A percentile compares a stretch with the other conserved stretches of the same genome.
phyloP scores from a whole-genome alignment of 2,329 filamentous ascomycete genomes.

The Diaporthe aspalathi region DNA sequence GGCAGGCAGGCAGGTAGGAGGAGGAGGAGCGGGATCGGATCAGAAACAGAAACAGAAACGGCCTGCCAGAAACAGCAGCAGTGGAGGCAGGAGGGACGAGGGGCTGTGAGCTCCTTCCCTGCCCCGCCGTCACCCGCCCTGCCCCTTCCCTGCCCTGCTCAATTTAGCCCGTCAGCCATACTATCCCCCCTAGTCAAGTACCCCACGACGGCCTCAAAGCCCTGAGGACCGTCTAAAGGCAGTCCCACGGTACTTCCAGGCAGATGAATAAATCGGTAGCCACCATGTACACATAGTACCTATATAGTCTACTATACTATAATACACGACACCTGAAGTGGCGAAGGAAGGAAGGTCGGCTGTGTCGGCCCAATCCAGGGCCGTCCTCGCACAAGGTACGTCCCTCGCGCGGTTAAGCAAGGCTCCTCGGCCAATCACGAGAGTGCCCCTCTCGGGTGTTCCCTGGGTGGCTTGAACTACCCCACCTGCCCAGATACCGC shows the following conservation, averaged over 20 bases:
- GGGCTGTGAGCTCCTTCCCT: conserved; percentile 23
- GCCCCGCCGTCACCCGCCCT: background rate
- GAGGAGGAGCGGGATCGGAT: conserved; percentile 1
- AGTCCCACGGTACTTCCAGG: conserved; percentile 2
- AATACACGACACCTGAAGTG: background rate
- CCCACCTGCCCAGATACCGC: conserved; percentile 24
- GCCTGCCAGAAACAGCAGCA: conserved; percentile 21
- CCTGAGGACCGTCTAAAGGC: background rate
- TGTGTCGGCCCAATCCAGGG: conserved; percentile 28
- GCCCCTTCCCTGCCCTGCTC: conserved; percentile 14
- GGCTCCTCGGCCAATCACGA: background rate
- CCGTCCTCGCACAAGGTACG: background rate
- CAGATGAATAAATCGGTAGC: background rate
- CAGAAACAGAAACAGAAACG: conserved; percentile 11
- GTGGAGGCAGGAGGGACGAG: conserved; percentile 1
- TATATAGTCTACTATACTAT: no score
- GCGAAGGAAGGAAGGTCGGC: conserved; percentile 15
- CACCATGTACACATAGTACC: no score
- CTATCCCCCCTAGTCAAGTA: no score
- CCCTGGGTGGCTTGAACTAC: conserved; percentile 19
- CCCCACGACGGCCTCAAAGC: background rate
- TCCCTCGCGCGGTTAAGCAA: conserved; percentile 23
- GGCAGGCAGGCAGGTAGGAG: background rate
- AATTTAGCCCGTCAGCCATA: conserved; percentile 13
- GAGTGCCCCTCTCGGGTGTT: background rate